phyloP scores from a whole-genome alignment of 1,284 basidiomycete genomes.

The Ustilago sp. region DNA sequence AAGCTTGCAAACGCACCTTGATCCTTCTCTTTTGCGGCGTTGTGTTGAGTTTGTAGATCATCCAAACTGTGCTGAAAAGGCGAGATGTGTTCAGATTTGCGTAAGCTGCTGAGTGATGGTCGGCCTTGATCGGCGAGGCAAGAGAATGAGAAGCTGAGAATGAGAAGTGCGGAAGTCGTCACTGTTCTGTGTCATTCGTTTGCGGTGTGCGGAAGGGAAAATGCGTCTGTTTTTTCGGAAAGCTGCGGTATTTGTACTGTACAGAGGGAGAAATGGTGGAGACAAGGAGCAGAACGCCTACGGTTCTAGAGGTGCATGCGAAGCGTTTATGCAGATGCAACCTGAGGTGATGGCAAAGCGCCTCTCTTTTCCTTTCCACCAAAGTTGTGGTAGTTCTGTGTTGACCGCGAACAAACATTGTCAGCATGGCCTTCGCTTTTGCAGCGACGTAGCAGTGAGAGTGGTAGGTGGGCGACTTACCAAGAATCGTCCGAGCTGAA shows the following conservation, averaged over 20 bases:
- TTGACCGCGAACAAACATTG: too few species aligned
- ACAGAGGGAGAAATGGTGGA: not conserved
- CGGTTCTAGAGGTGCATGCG: not conserved
- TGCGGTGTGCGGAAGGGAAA: too few species aligned
- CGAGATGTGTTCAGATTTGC: too few species aligned
- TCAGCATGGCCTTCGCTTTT: not conserved
- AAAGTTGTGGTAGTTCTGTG: conserved; percentile 61
- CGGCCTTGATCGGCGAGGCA: too few species aligned
- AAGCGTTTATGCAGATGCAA: conserved; percentile 38
- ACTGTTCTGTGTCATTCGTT: too few species aligned
- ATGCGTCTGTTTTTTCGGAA: not conserved
- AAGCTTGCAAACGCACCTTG: not conserved
- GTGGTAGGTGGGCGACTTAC: conserved; percentile 42
- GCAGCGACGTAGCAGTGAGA: too few species aligned
- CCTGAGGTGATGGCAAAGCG: conserved; percentile 24
- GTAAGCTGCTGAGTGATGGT: too few species aligned
- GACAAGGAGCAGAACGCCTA: not conserved
- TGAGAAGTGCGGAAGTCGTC: too few species aligned
- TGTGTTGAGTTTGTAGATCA: not conserved
- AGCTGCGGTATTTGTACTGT: not conserved
- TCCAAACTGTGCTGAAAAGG: not conserved
- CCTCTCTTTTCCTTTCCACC: conserved; percentile 53
- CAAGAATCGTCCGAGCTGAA: conserved; percentile 57
- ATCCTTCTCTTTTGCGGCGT: not conserved
- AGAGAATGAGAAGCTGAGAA: too few species aligned